phyloP scores from a whole-genome alignment of 2,329 filamentous ascomycete genomes.

The Colletotrichum liaoningense region DNA sequence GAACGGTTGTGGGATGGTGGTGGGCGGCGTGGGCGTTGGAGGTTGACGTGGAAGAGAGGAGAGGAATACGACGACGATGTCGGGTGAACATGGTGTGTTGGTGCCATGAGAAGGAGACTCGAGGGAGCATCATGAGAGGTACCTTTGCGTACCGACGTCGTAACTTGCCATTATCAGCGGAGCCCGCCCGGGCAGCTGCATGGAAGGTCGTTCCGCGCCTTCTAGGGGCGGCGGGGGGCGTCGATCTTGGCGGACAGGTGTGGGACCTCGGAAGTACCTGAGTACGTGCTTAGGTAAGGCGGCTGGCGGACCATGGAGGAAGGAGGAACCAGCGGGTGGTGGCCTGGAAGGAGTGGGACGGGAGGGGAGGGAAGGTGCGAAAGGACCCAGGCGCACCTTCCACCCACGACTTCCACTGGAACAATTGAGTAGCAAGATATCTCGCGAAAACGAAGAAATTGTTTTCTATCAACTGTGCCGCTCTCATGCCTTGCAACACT shows the following conservation, averaged over 20 bases:
- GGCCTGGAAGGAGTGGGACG: not conserved
- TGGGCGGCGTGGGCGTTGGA: not conserved
- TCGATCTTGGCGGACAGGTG: constrained; percentile 24
- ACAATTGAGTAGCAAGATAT: too few relatives aligned
- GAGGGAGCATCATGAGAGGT: constrained; percentile 1
- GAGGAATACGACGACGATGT: not conserved
- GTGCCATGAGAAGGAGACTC: not conserved
- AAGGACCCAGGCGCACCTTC: not conserved
- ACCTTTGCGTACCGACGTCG: constrained; percentile 8
- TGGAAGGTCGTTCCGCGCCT: constrained; percentile 33
- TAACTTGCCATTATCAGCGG: constrained; percentile 26
- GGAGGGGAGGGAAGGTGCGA: not conserved
- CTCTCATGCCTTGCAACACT: not conserved
- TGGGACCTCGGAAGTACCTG: not conserved
- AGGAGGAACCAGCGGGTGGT: not conserved
- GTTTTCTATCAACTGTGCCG: not conserved
- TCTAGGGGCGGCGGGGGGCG: constrained; percentile 23
- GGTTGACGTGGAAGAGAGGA: not conserved
- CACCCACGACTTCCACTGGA: too few relatives aligned
- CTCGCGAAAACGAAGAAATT: not conserved
- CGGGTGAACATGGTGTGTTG: constrained; percentile 5
- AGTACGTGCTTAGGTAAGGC: not conserved
- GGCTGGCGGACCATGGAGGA: not conserved
- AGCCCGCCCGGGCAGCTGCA: constrained; percentile 31
- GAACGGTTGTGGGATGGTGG: not conserved